Evolutionary conservation across 805 yeast species (phyloP).

Genomic region (Metschnikowia similis): DNA sequence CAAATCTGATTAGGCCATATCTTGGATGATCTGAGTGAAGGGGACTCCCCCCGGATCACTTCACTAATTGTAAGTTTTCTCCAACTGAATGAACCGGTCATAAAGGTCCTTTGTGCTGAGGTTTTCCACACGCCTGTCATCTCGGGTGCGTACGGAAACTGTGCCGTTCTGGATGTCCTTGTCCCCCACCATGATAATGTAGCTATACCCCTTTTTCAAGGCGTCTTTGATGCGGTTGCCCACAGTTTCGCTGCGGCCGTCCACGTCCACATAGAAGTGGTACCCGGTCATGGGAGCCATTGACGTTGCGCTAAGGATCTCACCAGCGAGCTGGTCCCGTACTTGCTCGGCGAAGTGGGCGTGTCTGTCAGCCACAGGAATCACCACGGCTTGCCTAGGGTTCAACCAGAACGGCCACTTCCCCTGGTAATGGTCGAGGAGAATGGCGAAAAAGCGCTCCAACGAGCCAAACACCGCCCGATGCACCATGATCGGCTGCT

Average conservation of each 20-base stretch:
- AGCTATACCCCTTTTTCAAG: conserved; percentile 66
- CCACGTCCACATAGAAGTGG: conserved; percentile 72
- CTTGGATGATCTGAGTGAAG: not conserved
- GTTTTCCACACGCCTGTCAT: conserved; percentile 41
- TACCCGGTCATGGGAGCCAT: conserved; percentile 56
- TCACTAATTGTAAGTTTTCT: conserved; percentile 41
- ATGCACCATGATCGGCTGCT: conserved; percentile 90
- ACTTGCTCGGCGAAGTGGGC: conserved; percentile 49
- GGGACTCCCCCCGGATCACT: not conserved
- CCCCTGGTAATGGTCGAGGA: conserved; percentile 86
- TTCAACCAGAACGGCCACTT: conserved; percentile 98
- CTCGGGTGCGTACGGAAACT: conserved; percentile 61
- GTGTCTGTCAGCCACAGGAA: conserved; percentile 73
- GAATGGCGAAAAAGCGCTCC: conserved; percentile 86
- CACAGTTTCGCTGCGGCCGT: conserved; percentile 69
- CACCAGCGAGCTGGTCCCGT: conserved; percentile 44
- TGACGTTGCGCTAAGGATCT: conserved; percentile 24
- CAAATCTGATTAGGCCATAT: not conserved
- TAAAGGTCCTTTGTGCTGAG: conserved; percentile 50
- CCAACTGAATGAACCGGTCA: conserved; percentile 50
- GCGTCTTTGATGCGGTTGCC: conserved; percentile 82
- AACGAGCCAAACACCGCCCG: conserved; percentile 94
- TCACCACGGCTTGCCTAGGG: conserved; percentile 82
- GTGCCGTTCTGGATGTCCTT: conserved; percentile 61
- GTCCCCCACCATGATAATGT: conserved; percentile 82